Evolutionary conservation across 441 rosid species (phyloP).

Genomic region (Bocquillonia castaneifolia): DNA sequence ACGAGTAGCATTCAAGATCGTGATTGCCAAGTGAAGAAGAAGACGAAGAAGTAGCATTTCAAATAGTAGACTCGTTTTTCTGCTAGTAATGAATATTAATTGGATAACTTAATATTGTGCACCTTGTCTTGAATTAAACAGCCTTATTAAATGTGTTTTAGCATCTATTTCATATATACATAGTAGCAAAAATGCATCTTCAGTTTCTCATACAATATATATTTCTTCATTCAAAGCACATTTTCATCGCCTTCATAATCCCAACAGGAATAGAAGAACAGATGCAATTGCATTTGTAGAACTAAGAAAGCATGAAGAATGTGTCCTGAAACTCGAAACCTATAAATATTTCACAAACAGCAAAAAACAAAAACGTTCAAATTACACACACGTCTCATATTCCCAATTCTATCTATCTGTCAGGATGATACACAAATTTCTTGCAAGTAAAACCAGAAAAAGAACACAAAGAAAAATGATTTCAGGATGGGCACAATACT

Average conservation of each 20-base stretch:
- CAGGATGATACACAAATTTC: background rate
- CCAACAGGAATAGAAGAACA: background rate
- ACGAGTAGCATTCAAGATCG: slow-evolving; percentile 35
- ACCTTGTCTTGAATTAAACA: background rate
- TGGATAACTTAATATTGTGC: background rate
- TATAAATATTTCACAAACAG: background rate
- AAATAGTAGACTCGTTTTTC: slow-evolving; percentile 9
- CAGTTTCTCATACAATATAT: background rate
- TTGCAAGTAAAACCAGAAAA: background rate
- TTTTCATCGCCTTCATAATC: background rate
- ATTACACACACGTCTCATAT: background rate
- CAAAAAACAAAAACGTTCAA: background rate
- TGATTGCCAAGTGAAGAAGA: slow-evolving; percentile 53
- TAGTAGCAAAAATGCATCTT: slow-evolving; percentile 2
- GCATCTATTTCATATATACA: background rate
- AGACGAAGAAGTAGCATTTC: slow-evolving; percentile 60
- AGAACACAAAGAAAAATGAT: background rate
- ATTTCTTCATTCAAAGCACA: background rate
- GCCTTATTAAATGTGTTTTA: background rate
- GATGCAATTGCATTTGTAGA: background rate
- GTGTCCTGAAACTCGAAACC: background rate
- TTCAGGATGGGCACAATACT: background rate
- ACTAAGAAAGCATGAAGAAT: background rate
- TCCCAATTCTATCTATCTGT: background rate
- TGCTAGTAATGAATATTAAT: background rate